These are phyloP conservation scores for Borovskyia barvae DNA, from an alignment of 208 protist genomes.

Conservation along the genomic window DNA sequence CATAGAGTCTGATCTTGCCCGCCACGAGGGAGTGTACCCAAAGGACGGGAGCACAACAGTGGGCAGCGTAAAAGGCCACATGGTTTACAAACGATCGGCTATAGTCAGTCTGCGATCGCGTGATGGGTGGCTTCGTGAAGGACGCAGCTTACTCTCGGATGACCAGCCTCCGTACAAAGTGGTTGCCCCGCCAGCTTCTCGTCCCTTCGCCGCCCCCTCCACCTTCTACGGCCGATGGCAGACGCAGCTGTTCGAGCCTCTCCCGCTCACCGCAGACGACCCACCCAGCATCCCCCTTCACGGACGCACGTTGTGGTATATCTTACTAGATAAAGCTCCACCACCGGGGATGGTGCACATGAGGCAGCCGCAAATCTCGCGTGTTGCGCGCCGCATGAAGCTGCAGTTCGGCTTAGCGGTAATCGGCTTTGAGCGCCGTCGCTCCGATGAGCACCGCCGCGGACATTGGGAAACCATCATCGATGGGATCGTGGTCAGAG, in stretches of 20 bases:
- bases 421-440: constrained; percentile 69
- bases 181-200: constrained; percentile 73
- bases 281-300: constrained; percentile 60
- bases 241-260: constrained; percentile 79
- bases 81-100: constrained; percentile 87
- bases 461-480: constrained; percentile 77
- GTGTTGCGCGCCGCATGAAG: constrained; percentile 80
- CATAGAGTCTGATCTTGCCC: constrained; percentile 70
- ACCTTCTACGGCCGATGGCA: constrained; percentile 84
- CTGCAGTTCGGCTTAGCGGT: constrained; percentile 78
- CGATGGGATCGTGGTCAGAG: constrained; percentile 79
- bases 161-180: constrained; percentile 77
- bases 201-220: constrained; percentile 73
- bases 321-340: constrained; percentile 49
- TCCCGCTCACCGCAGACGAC: constrained; percentile 55
- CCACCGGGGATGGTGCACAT: constrained; percentile 71
- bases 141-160: constrained; percentile 59
- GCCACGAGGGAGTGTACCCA: constrained; percentile 81
- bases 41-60: constrained; percentile 75
- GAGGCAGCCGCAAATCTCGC: constrained; percentile 66
- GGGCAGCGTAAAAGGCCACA: constrained; percentile 79
- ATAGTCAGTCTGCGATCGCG: constrained; percentile 77
- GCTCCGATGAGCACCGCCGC: constrained; percentile 61
- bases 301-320: constrained; percentile 83
- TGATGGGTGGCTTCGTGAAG: constrained; percentile 87